Evolutionary conservation across 371 early-diverging fungal species (phyloP).

Genomic region (Lichtheimia ramosa): DNA sequence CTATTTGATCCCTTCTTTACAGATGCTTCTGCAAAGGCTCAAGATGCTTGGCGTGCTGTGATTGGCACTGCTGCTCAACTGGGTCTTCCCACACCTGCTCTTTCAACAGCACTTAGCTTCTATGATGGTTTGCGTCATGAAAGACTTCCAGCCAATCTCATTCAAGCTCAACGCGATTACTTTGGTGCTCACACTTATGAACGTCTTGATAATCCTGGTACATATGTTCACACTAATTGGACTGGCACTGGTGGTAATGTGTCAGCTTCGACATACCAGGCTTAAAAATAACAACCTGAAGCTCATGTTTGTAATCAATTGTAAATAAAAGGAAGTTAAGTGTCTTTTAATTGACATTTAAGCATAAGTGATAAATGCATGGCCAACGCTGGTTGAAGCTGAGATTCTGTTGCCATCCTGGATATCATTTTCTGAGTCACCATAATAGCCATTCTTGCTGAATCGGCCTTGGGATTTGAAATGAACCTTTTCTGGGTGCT

Average conservation of each 20-base stretch:
- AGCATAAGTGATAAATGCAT: not conserved
- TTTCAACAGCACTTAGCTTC: slow-evolving; percentile 93
- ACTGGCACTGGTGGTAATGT: slow-evolving; percentile 86
- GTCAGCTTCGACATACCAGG: slow-evolving; percentile 49
- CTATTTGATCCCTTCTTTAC: slow-evolving; percentile 95
- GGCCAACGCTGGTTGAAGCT: too few species aligned
- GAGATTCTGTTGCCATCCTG: too few species aligned
- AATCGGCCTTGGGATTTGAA: not conserved
- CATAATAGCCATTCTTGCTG: not conserved
- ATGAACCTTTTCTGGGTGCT: slow-evolving; percentile 3
- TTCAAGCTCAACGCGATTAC: slow-evolving; percentile 98
- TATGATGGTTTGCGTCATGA: slow-evolving; percentile 95
- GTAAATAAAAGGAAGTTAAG: not conserved
- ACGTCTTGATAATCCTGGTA: slow-evolving; percentile 66
- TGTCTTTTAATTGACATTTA: not conserved
- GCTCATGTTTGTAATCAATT: not conserved
- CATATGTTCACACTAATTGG: slow-evolving; percentile 95
- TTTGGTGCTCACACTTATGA: slow-evolving; percentile 99
- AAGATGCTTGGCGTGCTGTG: slow-evolving; percentile 90
- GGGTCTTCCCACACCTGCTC: slow-evolving; percentile 94
- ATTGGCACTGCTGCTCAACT: slow-evolving; percentile 76
- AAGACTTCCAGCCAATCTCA: slow-evolving; percentile 91
- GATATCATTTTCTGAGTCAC: not conserved
- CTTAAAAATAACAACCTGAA: slow-evolving; percentile 15
- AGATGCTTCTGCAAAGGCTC: slow-evolving; percentile 81